Base-by-base conservation (phyloP, 2,329 filamentous ascomycete species). In the Mycosphaerella arachidis region DNA sequence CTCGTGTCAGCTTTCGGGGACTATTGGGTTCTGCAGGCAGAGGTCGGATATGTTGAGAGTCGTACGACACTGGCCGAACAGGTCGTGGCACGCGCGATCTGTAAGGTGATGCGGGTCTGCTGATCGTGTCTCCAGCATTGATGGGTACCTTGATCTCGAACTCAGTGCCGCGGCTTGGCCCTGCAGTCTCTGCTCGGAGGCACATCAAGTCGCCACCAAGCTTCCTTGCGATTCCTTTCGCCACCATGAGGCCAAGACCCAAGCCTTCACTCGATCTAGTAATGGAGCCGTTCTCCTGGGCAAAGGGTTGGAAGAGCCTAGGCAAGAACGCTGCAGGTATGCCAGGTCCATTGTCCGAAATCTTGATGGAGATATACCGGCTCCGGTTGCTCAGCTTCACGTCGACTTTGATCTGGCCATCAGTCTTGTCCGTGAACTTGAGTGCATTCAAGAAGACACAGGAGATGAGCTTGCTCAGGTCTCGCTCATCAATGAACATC, bases 191-290 rank as follows among this genome's bases (percentile, higher is more conserved):
- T 4, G 87, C 88, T 53, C 82, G 80, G 46, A 86, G 79, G 65
- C 87, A 85, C 55, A 83, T 81, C 20, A 90, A 75, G 72, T 90
- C 87, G 16, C 87, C 87, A 29, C 86, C 86, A 58, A 90, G 81
- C 70, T 86, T 87, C 56, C 87, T 80, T 5, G 87, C 85, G 50
- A 89, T 78, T 3, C 86, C 86, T 73, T 89, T 90, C 0, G 87
- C 87, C n/a, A 90, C 87, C 68, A 90, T 79, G 10, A 90, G 75
- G 30, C 87, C 87, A 6, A 90, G 76, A 0, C 87, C 87, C 3
- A 90, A 77, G 0, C 87, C 87, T 71, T 90, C 87, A 69, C 83
- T 86, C 62, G 83, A 82, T 48, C 87, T 79, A 6, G 86, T 89
- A 13, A 86, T 83, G 1, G 86, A 88, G 54, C 84, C 81, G 70